Evolutionary conservation across 345 rosid species (phyloP).

Genomic region (Salix arbutifolia): DNA sequence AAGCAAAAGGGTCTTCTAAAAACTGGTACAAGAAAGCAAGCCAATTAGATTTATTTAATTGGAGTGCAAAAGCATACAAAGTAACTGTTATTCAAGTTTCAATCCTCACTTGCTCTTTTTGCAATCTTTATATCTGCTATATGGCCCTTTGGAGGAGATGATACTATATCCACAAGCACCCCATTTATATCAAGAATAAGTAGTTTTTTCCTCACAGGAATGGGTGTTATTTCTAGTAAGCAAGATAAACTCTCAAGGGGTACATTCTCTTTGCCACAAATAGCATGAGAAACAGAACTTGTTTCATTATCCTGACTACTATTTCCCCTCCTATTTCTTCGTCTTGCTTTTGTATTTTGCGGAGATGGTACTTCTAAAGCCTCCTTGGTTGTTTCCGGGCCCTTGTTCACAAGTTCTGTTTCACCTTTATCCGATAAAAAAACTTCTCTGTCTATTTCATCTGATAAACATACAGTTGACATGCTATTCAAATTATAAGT

Average conservation of each 20-base stretch:
- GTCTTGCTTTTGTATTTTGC: too few relatives aligned
- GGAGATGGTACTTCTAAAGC: too few relatives aligned
- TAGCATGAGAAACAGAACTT: conserved; percentile 1
- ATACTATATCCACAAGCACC: conserved; percentile 64
- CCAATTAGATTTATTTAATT: conserved; percentile 1
- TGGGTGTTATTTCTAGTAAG: neutral
- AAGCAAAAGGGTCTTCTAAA: conserved; percentile 66
- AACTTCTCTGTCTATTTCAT: too few relatives aligned
- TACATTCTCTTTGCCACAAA: conserved; percentile 1
- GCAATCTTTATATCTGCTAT: conserved; percentile 48
- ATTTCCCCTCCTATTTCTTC: too few relatives aligned
- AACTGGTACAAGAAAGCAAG: conserved; percentile 37
- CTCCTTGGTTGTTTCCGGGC: too few relatives aligned
- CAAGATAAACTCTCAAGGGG: neutral
- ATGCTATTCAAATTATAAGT: too few relatives aligned
- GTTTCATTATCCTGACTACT: too few relatives aligned
- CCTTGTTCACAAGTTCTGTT: too few relatives aligned
- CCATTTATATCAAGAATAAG: conserved; percentile 91
- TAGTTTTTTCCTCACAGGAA: conserved; percentile 41
- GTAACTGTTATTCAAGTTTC: neutral
- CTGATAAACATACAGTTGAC: too few relatives aligned
- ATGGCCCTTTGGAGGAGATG: conserved; percentile 32
- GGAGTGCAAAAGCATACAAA: neutral
- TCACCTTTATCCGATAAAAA: too few relatives aligned
- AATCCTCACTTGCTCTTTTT: conserved; percentile 54